A percentile compares a stretch with the other conserved stretches of the same genome.
These are phyloP conservation scores for Aquanectria penicillioides DNA, from an alignment of 2,329 filamentous ascomycete species.

Conservation along the genomic window DNA sequence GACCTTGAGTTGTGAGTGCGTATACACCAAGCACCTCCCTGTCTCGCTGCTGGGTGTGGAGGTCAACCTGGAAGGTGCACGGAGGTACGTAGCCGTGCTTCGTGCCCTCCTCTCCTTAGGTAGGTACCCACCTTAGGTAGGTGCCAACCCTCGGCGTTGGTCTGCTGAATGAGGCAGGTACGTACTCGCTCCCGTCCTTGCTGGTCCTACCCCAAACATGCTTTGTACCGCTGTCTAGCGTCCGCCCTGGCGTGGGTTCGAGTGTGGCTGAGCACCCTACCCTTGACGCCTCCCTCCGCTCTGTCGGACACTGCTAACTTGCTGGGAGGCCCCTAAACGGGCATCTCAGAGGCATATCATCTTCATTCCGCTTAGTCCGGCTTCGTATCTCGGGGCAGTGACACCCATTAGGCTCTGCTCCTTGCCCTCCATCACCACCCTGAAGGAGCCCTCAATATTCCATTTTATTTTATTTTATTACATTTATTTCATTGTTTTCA, in stretches of 20 bases:
- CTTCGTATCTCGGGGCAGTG: conserved; percentile 12
- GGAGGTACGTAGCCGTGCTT: too few relatives aligned
- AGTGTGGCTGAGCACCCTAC: conserved; percentile 19
- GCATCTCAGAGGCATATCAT: conserved; percentile 4
- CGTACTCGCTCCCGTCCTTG: neutral
- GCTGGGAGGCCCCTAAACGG: conserved; percentile 1
- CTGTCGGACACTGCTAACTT: neutral
- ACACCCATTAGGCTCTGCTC: conserved; percentile 1
- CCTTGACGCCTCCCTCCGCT: conserved; percentile 18
- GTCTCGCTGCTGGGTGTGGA: too few relatives aligned
- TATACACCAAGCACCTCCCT: too few relatives aligned
- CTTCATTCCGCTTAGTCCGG: conserved; percentile 12
- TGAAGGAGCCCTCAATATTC: conserved; percentile 7
- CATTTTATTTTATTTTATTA: neutral
- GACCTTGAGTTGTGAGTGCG: too few relatives aligned
- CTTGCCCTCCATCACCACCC: neutral
- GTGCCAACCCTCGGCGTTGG: too few relatives aligned
- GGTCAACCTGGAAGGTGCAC: too few relatives aligned
- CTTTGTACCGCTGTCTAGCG: conserved; percentile 21
- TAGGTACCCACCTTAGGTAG: too few relatives aligned
- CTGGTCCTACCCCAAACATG: conserved; percentile 19
- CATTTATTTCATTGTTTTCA: neutral
- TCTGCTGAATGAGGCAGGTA: conserved; percentile 4
- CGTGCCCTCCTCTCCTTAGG: too few relatives aligned
- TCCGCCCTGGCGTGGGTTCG: conserved; percentile 17